These are phyloP conservation scores for Podila horticola DNA, from an alignment of 192 early-diverging fungal genomes.

Conservation along the genomic window DNA sequence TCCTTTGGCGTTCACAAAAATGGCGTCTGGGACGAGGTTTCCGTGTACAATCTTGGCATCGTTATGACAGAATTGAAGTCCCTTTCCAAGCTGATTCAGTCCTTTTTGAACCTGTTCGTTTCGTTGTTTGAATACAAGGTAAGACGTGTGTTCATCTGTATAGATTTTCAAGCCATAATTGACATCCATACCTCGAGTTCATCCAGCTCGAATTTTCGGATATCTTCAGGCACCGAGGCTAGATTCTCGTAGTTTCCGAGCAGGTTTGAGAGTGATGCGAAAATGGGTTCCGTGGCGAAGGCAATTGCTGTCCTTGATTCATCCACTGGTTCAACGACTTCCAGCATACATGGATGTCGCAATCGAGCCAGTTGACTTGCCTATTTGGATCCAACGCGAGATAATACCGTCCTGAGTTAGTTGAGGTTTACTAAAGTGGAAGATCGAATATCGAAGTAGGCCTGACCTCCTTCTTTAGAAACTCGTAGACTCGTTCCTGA, in stretches of 20 bases:
- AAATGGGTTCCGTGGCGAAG: slow-evolving; percentile 83
- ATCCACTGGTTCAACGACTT: slow-evolving; percentile 78
- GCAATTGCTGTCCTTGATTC: slow-evolving; percentile 71
- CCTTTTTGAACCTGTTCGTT: slow-evolving; percentile 76
- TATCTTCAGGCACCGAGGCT: slow-evolving; percentile 47
- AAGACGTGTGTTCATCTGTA: background rate
- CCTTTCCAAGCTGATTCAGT: slow-evolving; percentile 75
- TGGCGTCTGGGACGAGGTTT: slow-evolving; percentile 74
- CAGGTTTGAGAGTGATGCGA: slow-evolving; percentile 71
- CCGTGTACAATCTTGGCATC: slow-evolving; percentile 81
- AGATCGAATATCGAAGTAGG: too few relatives aligned
- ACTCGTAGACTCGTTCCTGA: slow-evolving; percentile 60
- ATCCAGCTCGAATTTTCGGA: slow-evolving; percentile 74
- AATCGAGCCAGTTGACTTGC: slow-evolving; percentile 74
- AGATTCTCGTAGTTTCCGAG: slow-evolving; percentile 64
- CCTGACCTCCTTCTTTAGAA: slow-evolving; percentile 69
- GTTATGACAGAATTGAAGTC: slow-evolving; percentile 78
- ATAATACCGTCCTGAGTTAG: too few relatives aligned
- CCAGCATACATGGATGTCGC: slow-evolving; percentile 81
- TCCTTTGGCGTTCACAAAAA: slow-evolving; percentile 82
- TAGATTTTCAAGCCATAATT: background rate
- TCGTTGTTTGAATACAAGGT: too few relatives aligned
- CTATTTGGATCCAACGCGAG: slow-evolving; percentile 19
- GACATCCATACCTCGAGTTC: slow-evolving; percentile 68
- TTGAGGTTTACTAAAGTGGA: background rate